These are phyloP conservation scores for Xerophyta viscosa DNA, from an alignment of 106 monocot species.

Conservation along the genomic window DNA sequence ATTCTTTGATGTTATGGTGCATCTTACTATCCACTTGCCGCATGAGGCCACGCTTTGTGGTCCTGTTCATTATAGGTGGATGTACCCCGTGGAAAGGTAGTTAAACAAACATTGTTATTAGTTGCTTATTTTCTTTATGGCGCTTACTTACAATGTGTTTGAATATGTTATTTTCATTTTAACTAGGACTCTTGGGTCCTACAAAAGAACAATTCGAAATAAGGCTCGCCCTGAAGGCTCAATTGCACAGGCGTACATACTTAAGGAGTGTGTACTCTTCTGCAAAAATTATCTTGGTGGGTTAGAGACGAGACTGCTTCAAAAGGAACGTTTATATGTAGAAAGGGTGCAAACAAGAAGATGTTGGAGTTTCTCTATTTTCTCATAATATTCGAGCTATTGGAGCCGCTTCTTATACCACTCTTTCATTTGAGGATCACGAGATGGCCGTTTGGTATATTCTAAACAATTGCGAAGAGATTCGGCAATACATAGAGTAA, in stretches of 20 bases:
- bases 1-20: constrained; percentile 13
- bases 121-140: neutral
- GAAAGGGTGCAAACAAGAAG: neutral
- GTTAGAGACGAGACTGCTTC: neutral
- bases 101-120: neutral
- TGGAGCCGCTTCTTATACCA: too few species aligned
- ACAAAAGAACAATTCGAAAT: neutral
- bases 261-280: neutral
- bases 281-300: neutral
- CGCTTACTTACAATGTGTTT: neutral
- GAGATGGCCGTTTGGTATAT: too few species aligned
- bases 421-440: too few species aligned
- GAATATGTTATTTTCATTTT: neutral
- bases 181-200: neutral
- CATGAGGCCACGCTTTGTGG: constrained; percentile 1
- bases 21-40: constrained; percentile 7
- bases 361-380: neutral
- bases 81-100: constrained; percentile 10
- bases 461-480: too few species aligned
- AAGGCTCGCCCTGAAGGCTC: neutral
- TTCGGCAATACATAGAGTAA: too few species aligned
- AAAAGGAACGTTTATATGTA: neutral
- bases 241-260: neutral
- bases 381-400: neutral
- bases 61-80: constrained; percentile 10